Evolutionary conservation across 495 filamentous ascomycete species (phyloP).

Genomic region (Podospora pseudopauciseta): DNA sequence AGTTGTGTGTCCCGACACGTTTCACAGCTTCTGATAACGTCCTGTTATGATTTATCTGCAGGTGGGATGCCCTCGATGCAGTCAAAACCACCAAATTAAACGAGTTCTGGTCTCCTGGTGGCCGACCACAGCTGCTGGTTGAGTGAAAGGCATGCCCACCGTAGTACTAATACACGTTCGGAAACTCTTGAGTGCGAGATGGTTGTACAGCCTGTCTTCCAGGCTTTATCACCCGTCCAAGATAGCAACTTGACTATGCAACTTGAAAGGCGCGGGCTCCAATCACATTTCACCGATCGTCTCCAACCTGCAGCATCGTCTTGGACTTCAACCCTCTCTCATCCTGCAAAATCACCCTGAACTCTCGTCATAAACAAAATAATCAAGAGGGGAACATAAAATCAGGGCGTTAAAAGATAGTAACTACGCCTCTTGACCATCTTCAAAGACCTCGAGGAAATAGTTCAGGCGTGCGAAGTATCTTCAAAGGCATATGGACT

Average conservation of each 20-base stretch:
- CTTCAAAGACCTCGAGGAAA: background rate
- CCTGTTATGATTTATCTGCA: background rate
- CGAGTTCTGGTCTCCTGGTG: background rate
- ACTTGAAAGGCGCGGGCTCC: conserved; percentile 7
- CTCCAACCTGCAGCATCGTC: background rate
- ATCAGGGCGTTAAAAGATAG: background rate
- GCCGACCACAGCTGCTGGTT: background rate
- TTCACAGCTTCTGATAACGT: background rate
- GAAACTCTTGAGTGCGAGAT: conserved; percentile 1
- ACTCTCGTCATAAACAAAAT: no score
- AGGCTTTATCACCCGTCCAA: background rate
- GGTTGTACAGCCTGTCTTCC: background rate
- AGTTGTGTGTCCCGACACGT: conserved; percentile 4
- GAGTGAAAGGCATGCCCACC: background rate
- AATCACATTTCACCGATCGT: conserved; percentile 4
- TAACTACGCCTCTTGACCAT: background rate
- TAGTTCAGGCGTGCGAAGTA: no score
- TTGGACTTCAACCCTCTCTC: background rate
- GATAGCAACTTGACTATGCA: background rate
- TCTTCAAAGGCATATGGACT: no score
- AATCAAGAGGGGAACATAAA: no score
- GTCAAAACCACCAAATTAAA: background rate
- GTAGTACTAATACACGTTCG: background rate
- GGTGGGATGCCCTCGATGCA: background rate
- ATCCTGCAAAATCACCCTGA: background rate